Base-by-base conservation (phyloP, 371 early-diverging fungal species). In the Amoeboaphelidium protococcarum region DNA sequence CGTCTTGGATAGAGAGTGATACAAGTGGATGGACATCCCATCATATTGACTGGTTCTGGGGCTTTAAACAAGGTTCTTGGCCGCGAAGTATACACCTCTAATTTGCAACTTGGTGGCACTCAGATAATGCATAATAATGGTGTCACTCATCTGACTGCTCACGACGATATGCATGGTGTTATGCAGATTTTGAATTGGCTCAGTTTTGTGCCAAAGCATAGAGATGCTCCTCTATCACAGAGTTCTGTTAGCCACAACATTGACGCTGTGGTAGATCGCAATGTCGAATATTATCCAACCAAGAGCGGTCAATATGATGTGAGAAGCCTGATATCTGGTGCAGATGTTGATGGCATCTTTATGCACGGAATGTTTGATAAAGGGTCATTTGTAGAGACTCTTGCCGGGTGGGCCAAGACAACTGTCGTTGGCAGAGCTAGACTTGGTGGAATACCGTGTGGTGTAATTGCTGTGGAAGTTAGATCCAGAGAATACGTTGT, bases 101-200 rank as follows among this genome's bases (percentile, higher is more conserved):
- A 98, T 69, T 60, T 94, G 60, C 94, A 97, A 62, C 72, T 98
- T 37, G 98, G 98, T 56, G 97, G 98, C 45, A 86, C 90, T 21
- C 91, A 90, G 62, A 89, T 98, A 68, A 89, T 97, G 90, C 78
- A 78, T 73, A 80, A 80, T 68, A 98, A 98, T 68, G 96, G 96
- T 54, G 85, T 95, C 3, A 84, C 88, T 27, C 97, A 98, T 54
- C 66, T 86, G 59, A 82, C 83, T 3, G 97, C 89, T 27, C 72
- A 82, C 52, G 82, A 92, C 58, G 96, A 96, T 59, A 70, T 88
- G 51, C 74, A 81, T 50, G 92, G 91, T 56, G 80, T 95, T 46
- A 60, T 62, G 53, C 80, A 89, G 73, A 86, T 92, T 53, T 61
- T 95, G 37, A 75, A 76, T 58, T 97, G 97, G 98, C 60, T 97